Evolutionary conservation across 2,329 filamentous ascomycete species (phyloP).

Genomic region (Zalaria sp.): DNA sequence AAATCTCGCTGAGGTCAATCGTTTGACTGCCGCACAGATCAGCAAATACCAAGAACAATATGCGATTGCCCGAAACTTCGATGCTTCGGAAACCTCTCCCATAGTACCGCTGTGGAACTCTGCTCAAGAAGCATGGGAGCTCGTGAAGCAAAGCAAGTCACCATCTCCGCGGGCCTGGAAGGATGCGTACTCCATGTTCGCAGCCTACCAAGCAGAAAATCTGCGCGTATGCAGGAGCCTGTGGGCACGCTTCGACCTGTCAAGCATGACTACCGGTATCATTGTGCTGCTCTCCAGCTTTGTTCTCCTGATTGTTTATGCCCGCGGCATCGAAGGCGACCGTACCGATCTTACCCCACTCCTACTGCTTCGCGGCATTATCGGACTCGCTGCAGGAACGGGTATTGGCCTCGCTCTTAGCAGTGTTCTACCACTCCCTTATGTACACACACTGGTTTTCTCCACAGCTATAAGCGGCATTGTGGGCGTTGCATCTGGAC

Average conservation of each 20-base stretch:
- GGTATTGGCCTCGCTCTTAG: slow-evolving; percentile 14
- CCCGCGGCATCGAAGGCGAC: slow-evolving; percentile 41
- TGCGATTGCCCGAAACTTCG: slow-evolving; percentile 54
- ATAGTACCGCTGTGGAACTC: slow-evolving; percentile 45
- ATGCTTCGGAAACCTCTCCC: slow-evolving; percentile 42
- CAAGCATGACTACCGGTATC: slow-evolving; percentile 73
- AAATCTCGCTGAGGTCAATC: slow-evolving; percentile 64
- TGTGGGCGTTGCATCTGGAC: slow-evolving; percentile 24
- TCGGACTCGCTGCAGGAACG: slow-evolving; percentile 18
- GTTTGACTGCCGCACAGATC: slow-evolving; percentile 70
- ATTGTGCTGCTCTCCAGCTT: slow-evolving; percentile 55
- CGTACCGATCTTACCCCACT: slow-evolving; percentile 37
- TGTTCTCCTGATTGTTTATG: slow-evolving; percentile 57
- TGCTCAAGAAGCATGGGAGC: slow-evolving; percentile 41
- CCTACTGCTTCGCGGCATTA: slow-evolving; percentile 36
- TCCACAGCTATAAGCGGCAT: slow-evolving; percentile 24
- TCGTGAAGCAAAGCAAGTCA: slow-evolving; percentile 26
- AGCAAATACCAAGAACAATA: slow-evolving; percentile 82
- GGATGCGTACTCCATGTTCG: slow-evolving; percentile 43
- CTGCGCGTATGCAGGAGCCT: slow-evolving; percentile 66
- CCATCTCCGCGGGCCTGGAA: slow-evolving; percentile 23
- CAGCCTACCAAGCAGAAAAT: slow-evolving; percentile 63
- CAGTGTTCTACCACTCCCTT: slow-evolving; percentile 16
- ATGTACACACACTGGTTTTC: slow-evolving; percentile 26
- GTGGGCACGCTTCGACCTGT: slow-evolving; percentile 86